phyloP scores from a whole-genome alignment of 1,139 yeast species.

The Yamadazyma aaseri region DNA sequence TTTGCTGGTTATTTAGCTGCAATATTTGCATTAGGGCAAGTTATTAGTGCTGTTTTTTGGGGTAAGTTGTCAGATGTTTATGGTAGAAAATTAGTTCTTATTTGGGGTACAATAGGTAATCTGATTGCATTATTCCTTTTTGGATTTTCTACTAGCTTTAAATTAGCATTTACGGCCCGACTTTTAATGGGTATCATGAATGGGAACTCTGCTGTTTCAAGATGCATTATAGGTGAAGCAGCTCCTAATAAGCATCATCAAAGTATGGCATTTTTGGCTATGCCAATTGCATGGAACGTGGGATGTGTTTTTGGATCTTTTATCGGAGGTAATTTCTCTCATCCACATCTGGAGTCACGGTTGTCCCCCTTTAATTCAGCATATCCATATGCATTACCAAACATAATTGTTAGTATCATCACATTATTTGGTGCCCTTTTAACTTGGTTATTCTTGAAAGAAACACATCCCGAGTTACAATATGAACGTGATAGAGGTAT shows the following conservation, averaged over 20 bases:
- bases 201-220: slow-evolving; percentile 58
- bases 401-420: slow-evolving; percentile 47
- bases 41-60: slow-evolving; percentile 56
- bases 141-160: slow-evolving; percentile 50
- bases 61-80: slow-evolving; percentile 52
- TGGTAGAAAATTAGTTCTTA: slow-evolving; percentile 55
- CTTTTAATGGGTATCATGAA: slow-evolving; percentile 53
- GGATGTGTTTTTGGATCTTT: slow-evolving; percentile 50
- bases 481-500: slow-evolving; percentile 47
- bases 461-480: slow-evolving; percentile 48
- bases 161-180: slow-evolving; percentile 51
- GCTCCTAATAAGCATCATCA: slow-evolving; percentile 55
- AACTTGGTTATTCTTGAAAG: slow-evolving; percentile 55
- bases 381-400: slow-evolving; percentile 60
- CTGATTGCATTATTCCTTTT: slow-evolving; percentile 46
- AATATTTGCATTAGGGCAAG: slow-evolving; percentile 52
- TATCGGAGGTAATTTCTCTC: slow-evolving; percentile 49
- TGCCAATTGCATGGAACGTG: slow-evolving; percentile 57
- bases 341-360: slow-evolving; percentile 14
- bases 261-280: slow-evolving; percentile 54
- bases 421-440: slow-evolving; percentile 35
- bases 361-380: background rate
- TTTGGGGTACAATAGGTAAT: slow-evolving; percentile 52
- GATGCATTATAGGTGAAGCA: slow-evolving; percentile 60
- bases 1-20: slow-evolving; percentile 61